Conservation (phyloP, 192 early-diverging fungal species). For the Coemansia sp. region DNA sequence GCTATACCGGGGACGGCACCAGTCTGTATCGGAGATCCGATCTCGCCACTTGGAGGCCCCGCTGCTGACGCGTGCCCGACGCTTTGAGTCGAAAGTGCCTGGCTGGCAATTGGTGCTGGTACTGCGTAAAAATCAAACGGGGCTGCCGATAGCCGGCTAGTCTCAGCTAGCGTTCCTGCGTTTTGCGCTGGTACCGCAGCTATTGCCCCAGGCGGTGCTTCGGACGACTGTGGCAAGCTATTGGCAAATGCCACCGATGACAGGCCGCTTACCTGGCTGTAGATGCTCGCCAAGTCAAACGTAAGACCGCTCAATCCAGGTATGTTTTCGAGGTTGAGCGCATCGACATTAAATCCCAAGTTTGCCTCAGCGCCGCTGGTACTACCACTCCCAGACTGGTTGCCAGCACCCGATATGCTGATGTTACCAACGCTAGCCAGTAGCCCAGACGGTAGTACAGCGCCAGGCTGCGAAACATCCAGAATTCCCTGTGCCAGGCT, state of each 20-base stretch:
- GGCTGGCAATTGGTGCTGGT: not conserved
- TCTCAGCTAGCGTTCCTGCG: not conserved
- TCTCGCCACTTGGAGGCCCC: not conserved
- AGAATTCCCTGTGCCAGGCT: not conserved
- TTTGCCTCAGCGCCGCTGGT: constrained; percentile 7
- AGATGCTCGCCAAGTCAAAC: constrained; percentile 48
- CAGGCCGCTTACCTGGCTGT: constrained; percentile 42
- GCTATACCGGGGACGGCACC: not conserved
- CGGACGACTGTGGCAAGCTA: not conserved
- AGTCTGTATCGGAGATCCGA: not conserved
- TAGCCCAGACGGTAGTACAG: constrained; percentile 15
- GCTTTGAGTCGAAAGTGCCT: not conserved
- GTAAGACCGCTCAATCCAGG: constrained; percentile 30
- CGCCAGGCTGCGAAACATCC: not conserved
- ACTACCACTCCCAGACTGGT: not conserved
- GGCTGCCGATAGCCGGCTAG: not conserved
- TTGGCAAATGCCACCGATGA: not conserved
- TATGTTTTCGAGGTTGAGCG: constrained; percentile 43
- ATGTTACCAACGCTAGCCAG: constrained; percentile 21
- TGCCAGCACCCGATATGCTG: constrained; percentile 13
- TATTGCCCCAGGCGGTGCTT: not conserved
- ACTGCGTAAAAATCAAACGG: not conserved
- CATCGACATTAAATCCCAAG: constrained; percentile 49
- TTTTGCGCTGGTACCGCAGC: no score
- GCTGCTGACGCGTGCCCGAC: not conserved